These are phyloP conservation scores for Arthrobotrys musiformis DNA, from an alignment of 2,329 filamentous ascomycete species.

Conservation along the genomic window DNA sequence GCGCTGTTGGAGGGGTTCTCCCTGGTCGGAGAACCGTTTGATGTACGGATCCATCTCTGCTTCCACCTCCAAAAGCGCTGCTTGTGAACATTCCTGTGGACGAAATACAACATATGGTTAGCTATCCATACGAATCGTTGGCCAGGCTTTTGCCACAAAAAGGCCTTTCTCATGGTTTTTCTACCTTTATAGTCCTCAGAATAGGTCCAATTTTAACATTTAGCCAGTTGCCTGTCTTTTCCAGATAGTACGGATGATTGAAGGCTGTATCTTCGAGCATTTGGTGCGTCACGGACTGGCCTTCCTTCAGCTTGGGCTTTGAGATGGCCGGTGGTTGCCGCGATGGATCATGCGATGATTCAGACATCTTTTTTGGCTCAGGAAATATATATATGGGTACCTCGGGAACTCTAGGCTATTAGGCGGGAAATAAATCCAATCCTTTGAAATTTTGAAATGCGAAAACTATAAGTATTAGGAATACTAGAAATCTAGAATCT, in stretches of 20 bases:
- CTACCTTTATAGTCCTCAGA: conserved; percentile 28
- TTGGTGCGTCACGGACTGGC: conserved; percentile 22
- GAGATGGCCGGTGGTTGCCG: conserved; percentile 16
- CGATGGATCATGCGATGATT: conserved; percentile 13
- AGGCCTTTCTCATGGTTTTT: background rate
- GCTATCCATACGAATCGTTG: background rate
- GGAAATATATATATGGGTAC: background rate
- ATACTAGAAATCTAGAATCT: conserved; percentile 7
- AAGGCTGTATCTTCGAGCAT: conserved; percentile 11
- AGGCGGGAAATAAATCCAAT: background rate
- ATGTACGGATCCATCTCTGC: conserved; percentile 13
- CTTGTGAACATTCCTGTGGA: conserved; percentile 9
- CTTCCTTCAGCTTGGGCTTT: conserved; percentile 12
- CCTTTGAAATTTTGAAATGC: background rate
- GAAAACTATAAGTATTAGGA: background rate
- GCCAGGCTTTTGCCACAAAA: background rate
- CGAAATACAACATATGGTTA: background rate
- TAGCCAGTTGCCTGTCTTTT: conserved; percentile 21
- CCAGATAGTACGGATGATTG: conserved; percentile 11
- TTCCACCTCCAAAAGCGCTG: conserved; percentile 16
- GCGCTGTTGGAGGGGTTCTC: conserved; percentile 4
- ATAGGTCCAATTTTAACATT: conserved; percentile 22
- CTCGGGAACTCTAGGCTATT: background rate
- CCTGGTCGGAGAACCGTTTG: conserved; percentile 14
- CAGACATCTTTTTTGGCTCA: conserved; percentile 2